A percentile compares a stretch with the other conserved stretches of the same genome.
Conservation (phyloP, 2,329 filamentous ascomycete species). For the Colletotrichum siamense region DNA sequence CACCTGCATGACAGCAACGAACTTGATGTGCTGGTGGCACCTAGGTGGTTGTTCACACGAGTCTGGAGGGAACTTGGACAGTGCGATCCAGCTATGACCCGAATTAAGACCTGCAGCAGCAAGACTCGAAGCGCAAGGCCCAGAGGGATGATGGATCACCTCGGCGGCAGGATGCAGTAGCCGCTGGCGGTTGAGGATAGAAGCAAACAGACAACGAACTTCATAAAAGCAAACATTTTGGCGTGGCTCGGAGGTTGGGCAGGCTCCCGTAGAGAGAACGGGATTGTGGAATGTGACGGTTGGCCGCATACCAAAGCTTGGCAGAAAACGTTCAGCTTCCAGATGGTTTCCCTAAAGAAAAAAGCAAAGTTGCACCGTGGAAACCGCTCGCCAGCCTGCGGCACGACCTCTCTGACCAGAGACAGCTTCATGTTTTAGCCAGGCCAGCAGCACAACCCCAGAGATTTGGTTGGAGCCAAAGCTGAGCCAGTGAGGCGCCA, state of each 20-base stretch:
- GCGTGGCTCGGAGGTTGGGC: not conserved
- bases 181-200: not conserved
- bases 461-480: not conserved
- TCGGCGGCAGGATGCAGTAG: conserved; percentile 7
- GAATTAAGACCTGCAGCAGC: not conserved
- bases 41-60: not conserved
- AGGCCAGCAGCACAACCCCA: not conserved
- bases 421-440: not conserved
- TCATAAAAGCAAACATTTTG: conserved; percentile 5
- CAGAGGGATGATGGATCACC: not conserved
- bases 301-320: not conserved
- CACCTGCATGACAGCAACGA: not conserved
- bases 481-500: not conserved
- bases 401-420: not conserved
- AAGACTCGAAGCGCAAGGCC: not conserved
- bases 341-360: not conserved
- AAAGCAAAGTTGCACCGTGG: not conserved
- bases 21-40: not conserved
- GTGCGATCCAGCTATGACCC: not conserved
- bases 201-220: not conserved
- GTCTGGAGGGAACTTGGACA: not conserved
- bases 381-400: not conserved
- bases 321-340: not conserved
- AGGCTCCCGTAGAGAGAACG: not conserved
- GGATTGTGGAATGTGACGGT: not conserved